These are phyloP conservation scores for Alternaria atra DNA, from an alignment of 2,329 filamentous ascomycete genomes.

Conservation along the genomic window DNA sequence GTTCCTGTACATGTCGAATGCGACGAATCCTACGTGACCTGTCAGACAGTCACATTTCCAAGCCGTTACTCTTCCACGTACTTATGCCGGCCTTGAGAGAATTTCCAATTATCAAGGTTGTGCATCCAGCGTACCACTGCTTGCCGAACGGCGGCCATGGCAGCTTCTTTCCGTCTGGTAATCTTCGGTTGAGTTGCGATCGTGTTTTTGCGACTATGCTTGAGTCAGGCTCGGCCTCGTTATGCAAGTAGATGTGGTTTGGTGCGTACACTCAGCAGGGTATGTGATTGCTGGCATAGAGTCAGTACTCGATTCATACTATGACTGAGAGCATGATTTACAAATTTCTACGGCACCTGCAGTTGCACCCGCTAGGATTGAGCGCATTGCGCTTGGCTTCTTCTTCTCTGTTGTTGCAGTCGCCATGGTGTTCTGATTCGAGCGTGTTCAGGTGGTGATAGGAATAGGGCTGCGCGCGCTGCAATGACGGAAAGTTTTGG, in stretches of 20 bases:
- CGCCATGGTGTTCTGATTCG: slow-evolving; percentile 30
- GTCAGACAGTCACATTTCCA: slow-evolving; percentile 10
- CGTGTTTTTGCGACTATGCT: slow-evolving; percentile 86
- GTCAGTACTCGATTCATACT: slow-evolving; percentile 28
- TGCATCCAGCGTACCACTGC: slow-evolving; percentile 98
- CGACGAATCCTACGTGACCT: slow-evolving; percentile 75
- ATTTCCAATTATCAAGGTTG: slow-evolving; percentile 95
- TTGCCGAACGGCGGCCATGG: slow-evolving; percentile 93
- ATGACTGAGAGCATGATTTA: slow-evolving; percentile 51
- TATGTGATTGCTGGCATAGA: slow-evolving; percentile 79
- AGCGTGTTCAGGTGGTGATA: background rate
- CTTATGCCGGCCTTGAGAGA: slow-evolving; percentile 95
- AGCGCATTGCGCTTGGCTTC: slow-evolving; percentile 80
- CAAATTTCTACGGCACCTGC: slow-evolving; percentile 95
- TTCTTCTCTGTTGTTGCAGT: slow-evolving; percentile 47
- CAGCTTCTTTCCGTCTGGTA: slow-evolving; percentile 84
- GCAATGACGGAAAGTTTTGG: slow-evolving; percentile 13
- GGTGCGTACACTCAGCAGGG: slow-evolving; percentile 81
- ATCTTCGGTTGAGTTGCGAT: slow-evolving; percentile 86
- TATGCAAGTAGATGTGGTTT: background rate
- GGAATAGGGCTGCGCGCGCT: slow-evolving; percentile 2
- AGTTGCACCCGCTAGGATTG: slow-evolving; percentile 89
- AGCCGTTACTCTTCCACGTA: slow-evolving; percentile 59
- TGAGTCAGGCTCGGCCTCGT: slow-evolving; percentile 20
- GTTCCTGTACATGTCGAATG: slow-evolving; percentile 93